Percentiles rank a stretch among this genome's conserved stretches.
These are phyloP conservation scores for Fomitopsis serialis DNA, from an alignment of 768 basidiomycete species.

Conservation along the genomic window DNA sequence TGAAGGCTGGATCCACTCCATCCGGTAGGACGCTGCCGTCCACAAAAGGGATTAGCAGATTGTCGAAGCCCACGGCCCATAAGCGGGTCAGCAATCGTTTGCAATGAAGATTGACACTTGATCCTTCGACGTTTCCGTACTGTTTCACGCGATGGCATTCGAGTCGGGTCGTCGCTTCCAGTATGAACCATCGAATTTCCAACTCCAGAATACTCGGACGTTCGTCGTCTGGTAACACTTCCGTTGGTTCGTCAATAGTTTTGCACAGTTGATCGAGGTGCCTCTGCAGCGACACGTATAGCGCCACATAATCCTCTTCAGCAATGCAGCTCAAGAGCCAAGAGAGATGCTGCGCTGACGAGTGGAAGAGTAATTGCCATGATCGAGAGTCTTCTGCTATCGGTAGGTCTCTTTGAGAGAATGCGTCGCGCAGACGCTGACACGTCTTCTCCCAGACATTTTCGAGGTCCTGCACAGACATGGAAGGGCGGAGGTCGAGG, in stretches of 20 bases:
- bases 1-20: not conserved
- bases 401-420: slow-evolving; percentile 1
- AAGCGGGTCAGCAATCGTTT: slow-evolving; percentile 22
- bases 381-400: slow-evolving; percentile 3
- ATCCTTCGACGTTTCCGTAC: slow-evolving; percentile 4
- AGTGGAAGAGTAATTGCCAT: slow-evolving; percentile 17
- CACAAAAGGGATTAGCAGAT: slow-evolving; percentile 27
- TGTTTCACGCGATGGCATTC: slow-evolving; percentile 22
- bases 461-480: slow-evolving; percentile 37
- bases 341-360: slow-evolving; percentile 38
- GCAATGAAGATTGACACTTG: slow-evolving; percentile 10
- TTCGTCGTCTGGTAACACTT: slow-evolving; percentile 18
- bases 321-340: slow-evolving; percentile 33
- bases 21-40: not conserved
- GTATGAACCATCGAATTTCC: slow-evolving; percentile 53
- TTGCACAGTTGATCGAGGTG: slow-evolving; percentile 33
- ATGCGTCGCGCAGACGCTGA: slow-evolving; percentile 2
- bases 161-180: slow-evolving; percentile 50
- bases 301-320: slow-evolving; percentile 25
- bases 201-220: slow-evolving; percentile 36
- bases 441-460: slow-evolving; percentile 12
- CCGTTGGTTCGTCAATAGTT: slow-evolving; percentile 32
- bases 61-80: slow-evolving; percentile 46
- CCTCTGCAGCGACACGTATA: slow-evolving; percentile 31
- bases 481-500: slow-evolving; percentile 38